Evolutionary conservation across 768 basidiomycete species (phyloP).

Genomic region (Lepiota venenata): DNA sequence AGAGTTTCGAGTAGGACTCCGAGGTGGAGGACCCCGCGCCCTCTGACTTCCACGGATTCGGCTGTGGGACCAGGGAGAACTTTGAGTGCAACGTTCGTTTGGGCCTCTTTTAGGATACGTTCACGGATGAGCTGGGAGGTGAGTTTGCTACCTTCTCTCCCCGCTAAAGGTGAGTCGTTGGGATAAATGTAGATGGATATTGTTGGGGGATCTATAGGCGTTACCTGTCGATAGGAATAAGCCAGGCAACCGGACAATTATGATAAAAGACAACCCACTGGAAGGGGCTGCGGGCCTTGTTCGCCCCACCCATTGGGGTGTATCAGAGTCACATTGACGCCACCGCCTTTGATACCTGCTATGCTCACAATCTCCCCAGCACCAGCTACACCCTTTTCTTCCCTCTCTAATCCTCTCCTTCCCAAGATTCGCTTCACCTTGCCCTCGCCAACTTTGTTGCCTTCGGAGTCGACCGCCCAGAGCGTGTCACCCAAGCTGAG

Average conservation of each 20-base stretch:
- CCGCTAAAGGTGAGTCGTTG: slow-evolving; percentile 45
- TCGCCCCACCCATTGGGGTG: slow-evolving; percentile 42
- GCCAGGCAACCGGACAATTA: neutral
- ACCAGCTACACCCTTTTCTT: slow-evolving; percentile 40
- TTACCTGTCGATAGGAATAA: slow-evolving; percentile 26
- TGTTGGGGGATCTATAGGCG: slow-evolving; percentile 49
- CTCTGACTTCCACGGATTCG: slow-evolving; percentile 46
- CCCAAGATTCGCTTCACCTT: slow-evolving; percentile 45
- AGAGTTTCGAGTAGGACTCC: slow-evolving; percentile 48
- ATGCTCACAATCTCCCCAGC: slow-evolving; percentile 49
- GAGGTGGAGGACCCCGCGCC: slow-evolving; percentile 47
- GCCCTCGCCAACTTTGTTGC: slow-evolving; percentile 46
- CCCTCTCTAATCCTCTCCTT: slow-evolving; percentile 35
- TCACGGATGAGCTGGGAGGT: slow-evolving; percentile 48
- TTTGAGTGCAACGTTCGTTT: slow-evolving; percentile 48
- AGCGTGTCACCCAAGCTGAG: slow-evolving; percentile 37
- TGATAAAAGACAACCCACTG: slow-evolving; percentile 21
- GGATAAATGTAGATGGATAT: slow-evolving; percentile 45
- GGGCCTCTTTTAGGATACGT: slow-evolving; percentile 44
- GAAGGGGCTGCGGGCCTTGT: slow-evolving; percentile 35
- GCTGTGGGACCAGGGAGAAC: slow-evolving; percentile 48
- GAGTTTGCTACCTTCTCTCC: slow-evolving; percentile 43
- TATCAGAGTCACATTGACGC: slow-evolving; percentile 43
- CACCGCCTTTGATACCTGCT: slow-evolving; percentile 44
- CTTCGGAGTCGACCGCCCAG: slow-evolving; percentile 35